A percentile compares a stretch with the other conserved stretches of the same genome.
Evolutionary conservation across 192 early-diverging fungal species (phyloP).

Genomic region (Jimgerdemannia flammicorona): DNA sequence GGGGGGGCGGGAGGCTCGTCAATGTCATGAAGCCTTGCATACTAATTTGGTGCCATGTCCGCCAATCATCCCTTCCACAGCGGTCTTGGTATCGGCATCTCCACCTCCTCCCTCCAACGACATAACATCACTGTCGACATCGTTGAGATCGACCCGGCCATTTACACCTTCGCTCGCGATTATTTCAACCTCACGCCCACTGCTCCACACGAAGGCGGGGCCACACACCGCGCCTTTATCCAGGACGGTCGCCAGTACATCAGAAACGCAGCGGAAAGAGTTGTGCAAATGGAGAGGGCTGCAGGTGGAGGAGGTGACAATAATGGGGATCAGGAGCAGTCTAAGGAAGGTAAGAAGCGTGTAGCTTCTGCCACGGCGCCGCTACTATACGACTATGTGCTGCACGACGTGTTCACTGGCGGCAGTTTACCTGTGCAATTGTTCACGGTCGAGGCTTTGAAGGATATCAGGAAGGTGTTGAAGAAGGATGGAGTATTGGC

Average conservation of each 20-base stretch:
- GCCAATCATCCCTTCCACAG: constrained; percentile 12
- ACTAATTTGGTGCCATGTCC: neutral
- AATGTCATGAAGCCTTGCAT: too few species aligned
- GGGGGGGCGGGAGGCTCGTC: too few species aligned
- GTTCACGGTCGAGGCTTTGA: constrained; percentile 71
- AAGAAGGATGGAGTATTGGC: constrained; percentile 75
- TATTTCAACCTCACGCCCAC: constrained; percentile 60
- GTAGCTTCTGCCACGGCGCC: neutral
- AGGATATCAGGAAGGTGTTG: constrained; percentile 60
- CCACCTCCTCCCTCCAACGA: constrained; percentile 59
- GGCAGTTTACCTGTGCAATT: constrained; percentile 70
- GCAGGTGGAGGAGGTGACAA: neutral
- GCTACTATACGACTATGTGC: constrained; percentile 70
- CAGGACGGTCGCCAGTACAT: constrained; percentile 77
- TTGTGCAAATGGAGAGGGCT: neutral
- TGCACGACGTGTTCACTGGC: constrained; percentile 95
- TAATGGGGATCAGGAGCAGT: constrained; percentile 18
- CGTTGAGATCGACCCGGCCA: constrained; percentile 80
- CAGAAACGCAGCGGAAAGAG: constrained; percentile 26
- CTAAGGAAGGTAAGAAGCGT: neutral
- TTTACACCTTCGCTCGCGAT: constrained; percentile 61
- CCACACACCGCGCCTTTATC: constrained; percentile 39
- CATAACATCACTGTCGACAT: constrained; percentile 66
- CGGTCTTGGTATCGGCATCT: constrained; percentile 82
- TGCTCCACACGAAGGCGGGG: neutral